Base-by-base conservation (phyloP, 805 yeast species). In the Ogataea polymorpha region DNA sequence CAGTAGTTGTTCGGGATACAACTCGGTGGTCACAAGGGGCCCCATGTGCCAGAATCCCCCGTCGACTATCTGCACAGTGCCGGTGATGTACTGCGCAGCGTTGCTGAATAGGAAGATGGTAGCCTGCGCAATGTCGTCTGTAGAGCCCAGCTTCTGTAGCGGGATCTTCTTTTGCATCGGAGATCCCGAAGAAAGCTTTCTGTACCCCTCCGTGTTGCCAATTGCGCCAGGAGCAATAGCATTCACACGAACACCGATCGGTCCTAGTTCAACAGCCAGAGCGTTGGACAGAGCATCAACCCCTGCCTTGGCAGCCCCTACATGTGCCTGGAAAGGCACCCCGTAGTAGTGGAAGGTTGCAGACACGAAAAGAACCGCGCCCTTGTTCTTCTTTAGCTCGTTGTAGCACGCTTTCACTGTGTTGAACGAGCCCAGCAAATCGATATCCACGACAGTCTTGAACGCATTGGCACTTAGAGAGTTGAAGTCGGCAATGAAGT, bases 291-390 rank as follows among this genome's bases (percentile, higher is more conserved):
- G 68, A 3, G 96, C 95, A 61, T 91, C 98, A 30, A 91, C 74
- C 18, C 96, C 98, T 1, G 97, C 96, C 65, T 91, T 91, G 3
- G 97, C 97, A 0, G 97, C 96, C 5, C 90, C 83, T 3, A 89
- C 96, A 56, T 91, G 97, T 5, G 80, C 55, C 65, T 91, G 97
- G 67, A 84, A 80, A 11, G 96, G 96, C 21, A 85, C 79, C 9
- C 97, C 97, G 53, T 79, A 76, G 62, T 86, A 86, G 64, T 91
- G 97, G 45, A 91, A 72, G 2, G 97, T 90, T 2, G 98, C 95
- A 35, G 90, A 77, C 14, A 91, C 86, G 53, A 90, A 88, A 10
- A 90, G 51, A 12, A 87, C 70, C 2, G 79, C 65, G 18, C 98
- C 97, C 61, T 78, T 79, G 53, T 74, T 75, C 55, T 74, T 68